Conservation (phyloP, 2,329 filamentous ascomycete genomes). For the Epicoccum nigrum region DNA sequence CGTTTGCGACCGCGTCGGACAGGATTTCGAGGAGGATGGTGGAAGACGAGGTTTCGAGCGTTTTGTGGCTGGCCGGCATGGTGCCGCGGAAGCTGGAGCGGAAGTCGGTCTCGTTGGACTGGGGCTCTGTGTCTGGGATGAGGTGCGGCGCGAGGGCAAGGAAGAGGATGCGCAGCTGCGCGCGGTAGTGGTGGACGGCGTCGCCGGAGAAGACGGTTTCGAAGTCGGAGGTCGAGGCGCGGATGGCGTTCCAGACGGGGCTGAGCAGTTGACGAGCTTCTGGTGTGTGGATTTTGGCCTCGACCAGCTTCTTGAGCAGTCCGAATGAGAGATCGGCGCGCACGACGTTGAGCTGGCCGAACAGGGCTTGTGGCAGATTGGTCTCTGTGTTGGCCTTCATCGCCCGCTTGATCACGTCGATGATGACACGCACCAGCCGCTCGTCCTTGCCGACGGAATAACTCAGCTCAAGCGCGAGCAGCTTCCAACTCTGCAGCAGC, state of each 20-base stretch:
- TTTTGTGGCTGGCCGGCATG: conserved; percentile 52
- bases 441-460: conserved; percentile 61
- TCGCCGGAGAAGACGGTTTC: conserved; percentile 63
- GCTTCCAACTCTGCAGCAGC: conserved; percentile 88
- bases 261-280: conserved; percentile 62
- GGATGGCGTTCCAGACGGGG: conserved; percentile 66
- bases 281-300: conserved; percentile 55
- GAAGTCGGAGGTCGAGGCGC: conserved; percentile 61
- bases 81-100: conserved; percentile 46
- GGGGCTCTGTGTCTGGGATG: conserved; percentile 41
- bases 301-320: conserved; percentile 78
- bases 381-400: conserved; percentile 76
- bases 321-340: conserved; percentile 82
- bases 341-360: conserved; percentile 75
- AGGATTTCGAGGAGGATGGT: conserved; percentile 74
- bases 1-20: conserved; percentile 77
- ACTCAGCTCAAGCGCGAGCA: conserved; percentile 82
- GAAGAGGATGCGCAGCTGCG: conserved; percentile 82
- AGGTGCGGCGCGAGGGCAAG: conserved; percentile 74
- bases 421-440: conserved; percentile 70
- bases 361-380: conserved; percentile 79
- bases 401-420: conserved; percentile 77
- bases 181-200: conserved; percentile 76
- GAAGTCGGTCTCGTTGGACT: conserved; percentile 29
- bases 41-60: conserved; percentile 32